phyloP scores from a whole-genome alignment of 2,329 filamentous ascomycete species.

The Colletotrichum zoysiae region DNA sequence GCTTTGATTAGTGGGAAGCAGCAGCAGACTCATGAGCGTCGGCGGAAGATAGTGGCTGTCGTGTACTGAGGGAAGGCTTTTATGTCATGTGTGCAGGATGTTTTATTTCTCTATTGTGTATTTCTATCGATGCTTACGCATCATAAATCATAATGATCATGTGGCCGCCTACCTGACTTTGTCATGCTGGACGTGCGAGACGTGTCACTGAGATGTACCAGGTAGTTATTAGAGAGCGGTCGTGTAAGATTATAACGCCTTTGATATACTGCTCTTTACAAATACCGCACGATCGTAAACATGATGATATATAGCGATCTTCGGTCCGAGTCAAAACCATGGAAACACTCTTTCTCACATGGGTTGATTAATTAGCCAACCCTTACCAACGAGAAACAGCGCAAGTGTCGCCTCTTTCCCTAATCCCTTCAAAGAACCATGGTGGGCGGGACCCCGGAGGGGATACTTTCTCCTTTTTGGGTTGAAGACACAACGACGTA shows the following conservation, averaged over 20 bases:
- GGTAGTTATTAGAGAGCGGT: constrained; percentile 4
- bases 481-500: neutral
- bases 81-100: neutral
- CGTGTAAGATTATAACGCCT: neutral
- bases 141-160: constrained; percentile 10
- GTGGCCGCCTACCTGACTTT: constrained; percentile 1
- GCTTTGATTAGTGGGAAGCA: constrained; percentile 43
- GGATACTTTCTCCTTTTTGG: neutral
- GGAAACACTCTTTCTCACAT: neutral
- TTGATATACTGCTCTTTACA: neutral
- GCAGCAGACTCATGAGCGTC: constrained; percentile 1
- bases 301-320: too few species aligned
- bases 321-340: too few species aligned
- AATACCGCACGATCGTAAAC: too few species aligned
- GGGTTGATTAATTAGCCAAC: neutral
- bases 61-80: constrained; percentile 15
- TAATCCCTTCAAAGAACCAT: too few species aligned
- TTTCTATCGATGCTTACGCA: constrained; percentile 19
- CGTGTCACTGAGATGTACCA: neutral
- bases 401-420: neutral
- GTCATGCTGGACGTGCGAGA: constrained; percentile 29
- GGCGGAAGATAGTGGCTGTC: constrained; percentile 28
- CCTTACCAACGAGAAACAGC: neutral
- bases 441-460: too few species aligned
- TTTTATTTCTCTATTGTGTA: constrained; percentile 1